Evolutionary conservation across 305 asterid species (phyloP).

Genomic region (Nicotiana rustica): DNA sequence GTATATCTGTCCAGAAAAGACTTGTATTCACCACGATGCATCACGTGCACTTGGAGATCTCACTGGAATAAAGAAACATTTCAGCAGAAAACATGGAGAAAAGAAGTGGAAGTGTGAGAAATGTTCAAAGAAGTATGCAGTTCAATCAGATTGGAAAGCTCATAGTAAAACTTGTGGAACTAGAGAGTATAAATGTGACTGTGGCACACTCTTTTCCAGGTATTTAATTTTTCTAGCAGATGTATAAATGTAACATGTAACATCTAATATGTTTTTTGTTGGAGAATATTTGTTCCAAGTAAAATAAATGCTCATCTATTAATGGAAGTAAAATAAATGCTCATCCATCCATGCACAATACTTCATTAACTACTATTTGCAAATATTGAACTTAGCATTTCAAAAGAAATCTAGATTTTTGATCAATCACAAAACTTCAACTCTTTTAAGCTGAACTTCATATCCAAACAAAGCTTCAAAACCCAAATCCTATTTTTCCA

Average conservation of each 20-base stretch:
- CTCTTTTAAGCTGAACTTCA: background rate
- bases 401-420: too few relatives aligned
- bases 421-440: background rate
- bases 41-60: conserved; percentile 87
- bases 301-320: conserved; percentile 18
- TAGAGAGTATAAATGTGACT: conserved; percentile 90
- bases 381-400: too few relatives aligned
- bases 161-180: conserved; percentile 91
- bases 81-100: conserved; percentile 88
- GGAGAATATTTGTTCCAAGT: conserved; percentile 49
- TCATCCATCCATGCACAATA: background rate
- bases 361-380: background rate
- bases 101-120: conserved; percentile 96
- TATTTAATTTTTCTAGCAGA: conserved; percentile 16
- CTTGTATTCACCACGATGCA: conserved; percentile 88
- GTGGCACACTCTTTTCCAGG: conserved; percentile 95
- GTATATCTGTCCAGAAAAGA: conserved; percentile 85
- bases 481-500: too few relatives aligned
- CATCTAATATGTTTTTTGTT: background rate
- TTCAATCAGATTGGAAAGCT: conserved; percentile 95
- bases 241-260: background rate
- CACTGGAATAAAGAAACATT: conserved; percentile 89
- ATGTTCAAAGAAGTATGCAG: conserved; percentile 84
- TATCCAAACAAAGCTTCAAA: background rate
- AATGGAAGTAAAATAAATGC: conserved; percentile 16